Conservation (phyloP, 2,329 filamentous ascomycete species). For the Lizonia empirigonia region DNA sequence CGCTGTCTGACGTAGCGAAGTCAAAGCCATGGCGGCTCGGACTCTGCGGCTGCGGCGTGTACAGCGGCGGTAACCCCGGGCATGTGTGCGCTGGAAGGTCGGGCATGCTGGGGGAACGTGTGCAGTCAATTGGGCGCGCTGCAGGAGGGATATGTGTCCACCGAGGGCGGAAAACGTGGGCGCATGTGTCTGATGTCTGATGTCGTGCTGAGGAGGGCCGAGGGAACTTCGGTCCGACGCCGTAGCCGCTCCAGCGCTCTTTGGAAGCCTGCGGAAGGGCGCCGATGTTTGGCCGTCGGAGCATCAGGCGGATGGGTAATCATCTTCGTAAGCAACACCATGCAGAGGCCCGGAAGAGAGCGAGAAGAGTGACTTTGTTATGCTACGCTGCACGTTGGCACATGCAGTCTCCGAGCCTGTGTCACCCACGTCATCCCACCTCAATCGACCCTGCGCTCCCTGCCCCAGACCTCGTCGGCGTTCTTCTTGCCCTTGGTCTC, state of each 20-base stretch:
- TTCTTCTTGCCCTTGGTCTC: conserved; percentile 87
- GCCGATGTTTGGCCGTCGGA: conserved; percentile 19
- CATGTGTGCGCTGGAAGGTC: conserved; percentile 62
- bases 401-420: neutral
- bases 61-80: conserved; percentile 57
- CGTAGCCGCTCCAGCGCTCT: conserved; percentile 21
- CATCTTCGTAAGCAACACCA: conserved; percentile 32
- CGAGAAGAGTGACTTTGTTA: neutral
- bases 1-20: conserved; percentile 23
- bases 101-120: conserved; percentile 50
- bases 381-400: conserved; percentile 1
- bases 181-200: conserved; percentile 8
- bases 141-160: conserved; percentile 9
- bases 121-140: conserved; percentile 14
- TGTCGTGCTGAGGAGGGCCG: conserved; percentile 19
- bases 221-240: conserved; percentile 23
- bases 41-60: conserved; percentile 59
- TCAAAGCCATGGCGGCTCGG: conserved; percentile 49
- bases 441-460: conserved; percentile 53
- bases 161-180: neutral
- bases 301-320: conserved; percentile 5
- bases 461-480: conserved; percentile 89
- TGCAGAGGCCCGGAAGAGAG: conserved; percentile 7
- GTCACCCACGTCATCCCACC: conserved; percentile 9
- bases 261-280: conserved; percentile 32